phyloP scores from a whole-genome alignment of 805 yeast species.

The Priceomyces melissophilus region DNA sequence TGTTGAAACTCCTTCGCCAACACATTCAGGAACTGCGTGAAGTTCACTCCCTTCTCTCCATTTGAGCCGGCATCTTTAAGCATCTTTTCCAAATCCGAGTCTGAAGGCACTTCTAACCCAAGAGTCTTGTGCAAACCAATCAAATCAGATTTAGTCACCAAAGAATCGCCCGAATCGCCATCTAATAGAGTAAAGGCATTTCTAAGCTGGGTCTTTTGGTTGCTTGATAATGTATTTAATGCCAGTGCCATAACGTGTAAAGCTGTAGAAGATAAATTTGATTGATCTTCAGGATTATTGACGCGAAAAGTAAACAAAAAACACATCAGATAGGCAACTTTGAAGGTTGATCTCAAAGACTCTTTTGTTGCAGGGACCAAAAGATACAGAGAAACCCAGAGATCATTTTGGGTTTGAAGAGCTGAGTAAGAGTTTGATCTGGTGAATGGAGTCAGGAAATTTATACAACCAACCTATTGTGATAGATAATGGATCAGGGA shows the following conservation, averaged over 20 bases:
- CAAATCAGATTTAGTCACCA: constrained; percentile 54
- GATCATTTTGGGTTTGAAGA: background rate
- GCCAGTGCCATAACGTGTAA: constrained; percentile 20
- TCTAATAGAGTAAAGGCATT: constrained; percentile 80
- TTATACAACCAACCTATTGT: constrained; percentile 46
- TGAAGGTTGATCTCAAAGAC: background rate
- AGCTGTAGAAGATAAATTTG: background rate
- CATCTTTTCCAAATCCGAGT: constrained; percentile 49
- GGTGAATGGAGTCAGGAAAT: constrained; percentile 11
- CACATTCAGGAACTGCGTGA: constrained; percentile 61
- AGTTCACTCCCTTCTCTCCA: constrained; percentile 42
- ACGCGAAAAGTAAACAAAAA: constrained; percentile 2
- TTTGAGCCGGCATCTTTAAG: constrained; percentile 23
- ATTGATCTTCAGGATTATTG: background rate
- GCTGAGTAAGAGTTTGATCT: background rate
- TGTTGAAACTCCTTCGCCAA: constrained; percentile 55
- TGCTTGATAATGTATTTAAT: constrained; percentile 48
- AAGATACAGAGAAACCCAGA: no score
- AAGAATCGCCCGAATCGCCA: constrained; percentile 70
- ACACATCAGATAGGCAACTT: background rate
- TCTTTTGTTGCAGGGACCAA: background rate
- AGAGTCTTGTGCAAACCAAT: constrained; percentile 49
- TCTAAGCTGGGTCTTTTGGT: constrained; percentile 62
- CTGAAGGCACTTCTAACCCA: constrained; percentile 45
- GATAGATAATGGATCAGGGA: constrained; percentile 69